Evolutionary conservation across 2,329 filamentous ascomycete genomes (phyloP), one percentile per base, ranked within the genome.

Genomic region (Ascochyta viciae-villosae): DNA sequence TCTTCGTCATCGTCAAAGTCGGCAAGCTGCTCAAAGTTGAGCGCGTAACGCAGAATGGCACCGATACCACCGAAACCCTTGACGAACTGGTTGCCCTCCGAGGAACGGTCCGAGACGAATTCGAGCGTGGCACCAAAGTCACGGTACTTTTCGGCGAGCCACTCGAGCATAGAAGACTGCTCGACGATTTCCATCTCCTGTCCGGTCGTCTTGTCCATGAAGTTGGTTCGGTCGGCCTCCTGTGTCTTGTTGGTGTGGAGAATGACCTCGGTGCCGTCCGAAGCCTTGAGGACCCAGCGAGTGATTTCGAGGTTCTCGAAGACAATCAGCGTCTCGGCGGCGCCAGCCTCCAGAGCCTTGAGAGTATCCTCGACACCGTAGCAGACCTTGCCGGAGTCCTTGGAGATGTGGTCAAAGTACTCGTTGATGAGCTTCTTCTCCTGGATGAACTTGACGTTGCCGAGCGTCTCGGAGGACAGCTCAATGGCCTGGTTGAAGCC

Each of bases 401-500:
- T 92, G 77, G 92, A 96, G 73, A 99, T 98, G 80, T 99, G 94
- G 77, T 99, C 93, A 72, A 99, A 99, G 84, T 99, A 99, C 76
- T 91, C 92, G 77, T 94, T 94, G 74, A 99, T 99, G 62, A 99
- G 87, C 83, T 97, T 99, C 89, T 99, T 99, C 85, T 99, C 95
- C 80, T 99, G 95, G 77, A 99, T 97, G 78, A 99, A 99, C 82
- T 99, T 99, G 85, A 99, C 95, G 76, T 98, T 99, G 79, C 93
- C 91, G 43, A 99, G 86, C 7, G 95, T 99, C 83, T 99, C 96
- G 7, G 92, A 87, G 24, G 95, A 89, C 71, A 99, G 80, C 76
- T 99, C 95, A 63, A 99, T 99, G 58, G 95, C 95, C 82, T 99
- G 96, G 83, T 99, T 99, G 86, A 99, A 99, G 42, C 95, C 95